Conservation (phyloP, 139 green algal genomes). For the Raphidocelis subcapitata region DNA sequence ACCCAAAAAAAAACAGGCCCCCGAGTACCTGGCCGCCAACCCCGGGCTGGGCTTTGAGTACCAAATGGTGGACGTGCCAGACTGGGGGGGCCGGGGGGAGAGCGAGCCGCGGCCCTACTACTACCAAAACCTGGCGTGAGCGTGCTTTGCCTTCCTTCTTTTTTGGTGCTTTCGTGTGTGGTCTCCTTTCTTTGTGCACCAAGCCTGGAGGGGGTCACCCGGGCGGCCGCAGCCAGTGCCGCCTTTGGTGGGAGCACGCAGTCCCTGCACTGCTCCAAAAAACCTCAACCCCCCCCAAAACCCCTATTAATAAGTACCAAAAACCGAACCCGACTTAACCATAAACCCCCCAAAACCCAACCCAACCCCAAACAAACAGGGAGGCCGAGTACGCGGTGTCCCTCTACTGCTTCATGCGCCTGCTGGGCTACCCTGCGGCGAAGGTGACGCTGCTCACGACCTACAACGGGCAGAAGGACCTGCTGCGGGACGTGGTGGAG, state of each 20-base stretch:
- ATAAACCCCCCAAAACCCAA: too few relatives aligned
- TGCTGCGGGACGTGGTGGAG: conserved; percentile 92
- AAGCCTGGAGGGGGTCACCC: neutral
- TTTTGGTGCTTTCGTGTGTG: conserved; percentile 40
- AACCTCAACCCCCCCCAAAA: too few relatives aligned
- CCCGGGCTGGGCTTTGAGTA: conserved; percentile 87
- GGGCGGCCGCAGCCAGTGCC: too few relatives aligned
- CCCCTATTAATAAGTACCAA: too few relatives aligned
- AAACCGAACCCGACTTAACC: too few relatives aligned
- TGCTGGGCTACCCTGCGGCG: conserved; percentile 90
- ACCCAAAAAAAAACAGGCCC: neutral
- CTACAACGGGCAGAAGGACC: conserved; percentile 97
- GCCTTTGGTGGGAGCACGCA: too few relatives aligned
- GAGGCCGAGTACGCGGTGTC: conserved; percentile 86
- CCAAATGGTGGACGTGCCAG: conserved; percentile 92
- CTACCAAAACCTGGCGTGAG: conserved; percentile 97
- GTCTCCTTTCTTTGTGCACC: neutral
- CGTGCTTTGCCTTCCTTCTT: conserved; percentile 88
- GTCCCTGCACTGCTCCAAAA: too few relatives aligned
- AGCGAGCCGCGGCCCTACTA: conserved; percentile 87
- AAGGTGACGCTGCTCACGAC: conserved; percentile 97
- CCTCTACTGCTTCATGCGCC: conserved; percentile 84
- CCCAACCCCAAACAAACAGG: conserved; percentile 65
- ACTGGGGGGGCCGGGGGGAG: conserved; percentile 80
- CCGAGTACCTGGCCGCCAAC: conserved; percentile 74